Evolutionary conservation across 768 basidiomycete species (phyloP).

Genomic region (Mycena rosella): DNA sequence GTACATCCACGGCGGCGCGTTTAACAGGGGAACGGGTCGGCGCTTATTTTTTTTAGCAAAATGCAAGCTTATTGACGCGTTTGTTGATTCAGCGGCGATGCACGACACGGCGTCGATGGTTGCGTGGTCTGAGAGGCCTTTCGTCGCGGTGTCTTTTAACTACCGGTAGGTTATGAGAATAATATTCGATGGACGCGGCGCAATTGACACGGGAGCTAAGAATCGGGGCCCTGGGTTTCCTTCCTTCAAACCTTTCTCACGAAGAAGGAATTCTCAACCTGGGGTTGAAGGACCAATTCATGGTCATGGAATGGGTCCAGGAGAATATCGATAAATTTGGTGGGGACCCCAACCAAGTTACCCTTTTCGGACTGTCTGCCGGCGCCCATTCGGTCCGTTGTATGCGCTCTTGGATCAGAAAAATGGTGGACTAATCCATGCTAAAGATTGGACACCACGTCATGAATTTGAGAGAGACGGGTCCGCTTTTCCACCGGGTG

Average conservation of each 20-base stretch:
- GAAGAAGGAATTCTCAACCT: slow-evolving; percentile 1
- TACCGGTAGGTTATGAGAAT: background rate
- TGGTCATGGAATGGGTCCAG: slow-evolving; percentile 13
- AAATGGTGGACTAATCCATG: background rate
- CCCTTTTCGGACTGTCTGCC: slow-evolving; percentile 15
- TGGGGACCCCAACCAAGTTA: slow-evolving; percentile 12
- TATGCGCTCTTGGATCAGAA: background rate
- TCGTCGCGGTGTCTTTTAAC: slow-evolving; percentile 15
- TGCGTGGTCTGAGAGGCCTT: slow-evolving; percentile 9
- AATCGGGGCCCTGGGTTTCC: slow-evolving; percentile 8
- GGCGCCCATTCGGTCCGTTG: slow-evolving; percentile 13
- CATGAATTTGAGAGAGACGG: background rate
- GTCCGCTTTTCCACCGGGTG: slow-evolving; percentile 9
- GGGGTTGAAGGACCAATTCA: slow-evolving; percentile 8
- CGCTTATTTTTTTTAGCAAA: background rate
- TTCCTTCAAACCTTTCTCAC: slow-evolving; percentile 8
- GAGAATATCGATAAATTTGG: slow-evolving; percentile 11
- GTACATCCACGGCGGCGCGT: slow-evolving; percentile 16
- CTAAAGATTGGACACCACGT: slow-evolving; percentile 8
- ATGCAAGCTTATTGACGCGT: background rate
- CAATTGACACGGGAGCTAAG: background rate
- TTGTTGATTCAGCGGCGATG: background rate
- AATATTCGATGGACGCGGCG: background rate
- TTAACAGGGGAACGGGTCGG: slow-evolving; percentile 12
- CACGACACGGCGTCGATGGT: slow-evolving; percentile 20